Percentiles rank a stretch among this genome's conserved stretches.
Evolutionary conservation across 2,329 filamentous ascomycete species (phyloP).

Genomic region (Venturia effusa): DNA sequence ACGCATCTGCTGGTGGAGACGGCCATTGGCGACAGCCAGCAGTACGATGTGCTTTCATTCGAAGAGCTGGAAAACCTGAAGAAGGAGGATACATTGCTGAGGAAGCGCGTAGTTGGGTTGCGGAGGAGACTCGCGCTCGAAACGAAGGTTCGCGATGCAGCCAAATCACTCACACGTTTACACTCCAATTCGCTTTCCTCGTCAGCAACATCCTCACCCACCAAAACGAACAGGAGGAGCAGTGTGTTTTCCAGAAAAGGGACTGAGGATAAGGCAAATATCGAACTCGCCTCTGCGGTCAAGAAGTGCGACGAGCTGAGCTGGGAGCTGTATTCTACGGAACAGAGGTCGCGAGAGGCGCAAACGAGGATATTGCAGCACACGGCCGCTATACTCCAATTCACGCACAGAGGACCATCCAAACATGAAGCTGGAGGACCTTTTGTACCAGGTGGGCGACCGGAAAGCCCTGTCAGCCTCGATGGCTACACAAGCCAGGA

Average conservation of each 20-base stretch:
- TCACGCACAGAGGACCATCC: conserved; percentile 53
- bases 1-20: conserved; percentile 91
- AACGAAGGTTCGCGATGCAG: conserved; percentile 88
- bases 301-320: conserved; percentile 79
- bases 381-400: conserved; percentile 82
- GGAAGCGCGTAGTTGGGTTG: conserved; percentile 69
- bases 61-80: conserved; percentile 89
- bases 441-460: conserved; percentile 31
- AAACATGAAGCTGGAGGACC: neutral
- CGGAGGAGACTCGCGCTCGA: conserved; percentile 79
- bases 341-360: conserved; percentile 64
- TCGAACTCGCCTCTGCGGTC: conserved; percentile 63
- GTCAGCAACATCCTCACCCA: conserved; percentile 37
- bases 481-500: conserved; percentile 27
- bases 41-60: conserved; percentile 76
- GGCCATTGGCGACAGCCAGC: conserved; percentile 76
- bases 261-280: conserved; percentile 48
- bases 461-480: conserved; percentile 66
- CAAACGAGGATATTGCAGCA: conserved; percentile 74
- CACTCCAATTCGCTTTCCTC: conserved; percentile 51
- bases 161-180: conserved; percentile 72
- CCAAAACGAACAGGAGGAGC: conserved; percentile 19
- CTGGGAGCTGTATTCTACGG: conserved; percentile 66
- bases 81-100: conserved; percentile 66
- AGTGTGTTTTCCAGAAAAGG: conserved; percentile 21